Evolutionary conservation across 352 stramenopile species (phyloP).

Genomic region (Pythium chondricola): DNA sequence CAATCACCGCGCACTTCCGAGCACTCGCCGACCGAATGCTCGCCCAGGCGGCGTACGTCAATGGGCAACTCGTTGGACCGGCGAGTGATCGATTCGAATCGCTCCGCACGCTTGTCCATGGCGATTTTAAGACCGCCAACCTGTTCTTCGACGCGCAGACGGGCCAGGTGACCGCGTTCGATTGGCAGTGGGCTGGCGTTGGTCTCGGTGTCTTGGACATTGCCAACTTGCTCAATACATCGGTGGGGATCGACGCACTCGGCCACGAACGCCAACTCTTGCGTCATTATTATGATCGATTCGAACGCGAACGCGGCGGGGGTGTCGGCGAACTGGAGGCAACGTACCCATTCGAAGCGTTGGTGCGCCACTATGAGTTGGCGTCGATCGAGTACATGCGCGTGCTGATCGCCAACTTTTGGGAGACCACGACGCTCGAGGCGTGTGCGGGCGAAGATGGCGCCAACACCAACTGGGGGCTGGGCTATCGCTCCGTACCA

Average conservation of each 20-base stretch:
- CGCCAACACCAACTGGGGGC: conserved; percentile 54
- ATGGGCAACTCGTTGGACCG: conserved; percentile 23
- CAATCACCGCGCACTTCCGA: conserved; percentile 10
- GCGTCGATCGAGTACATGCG: conserved; percentile 61
- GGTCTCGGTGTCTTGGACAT: conserved; percentile 60
- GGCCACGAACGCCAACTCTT: conserved; percentile 31
- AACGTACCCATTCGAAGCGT: conserved; percentile 40
- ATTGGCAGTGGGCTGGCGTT: conserved; percentile 68
- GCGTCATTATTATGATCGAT: conserved; percentile 45
- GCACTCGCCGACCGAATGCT: conserved; percentile 43
- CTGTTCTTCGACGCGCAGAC: conserved; percentile 48
- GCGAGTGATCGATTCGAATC: conserved; percentile 13
- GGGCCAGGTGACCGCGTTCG: conserved; percentile 49
- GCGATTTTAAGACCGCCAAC: conserved; percentile 71
- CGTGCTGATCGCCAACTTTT: conserved; percentile 60
- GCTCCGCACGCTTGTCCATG: conserved; percentile 47
- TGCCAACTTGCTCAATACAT: conserved; percentile 65
- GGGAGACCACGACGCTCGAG: conserved; percentile 39
- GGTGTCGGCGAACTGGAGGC: background rate
- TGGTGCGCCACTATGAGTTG: conserved; percentile 52
- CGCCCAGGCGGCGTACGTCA: conserved; percentile 42
- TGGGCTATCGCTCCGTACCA: conserved; percentile 59
- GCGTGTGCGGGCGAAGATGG: conserved; percentile 29
- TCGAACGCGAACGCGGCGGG: conserved; percentile 18
- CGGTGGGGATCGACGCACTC: conserved; percentile 43